A percentile compares a stretch with the other conserved stretches of the same genome.
Evolutionary conservation across 2,329 filamentous ascomycete species (phyloP).

Genomic region (Neonectria neomacrospora): DNA sequence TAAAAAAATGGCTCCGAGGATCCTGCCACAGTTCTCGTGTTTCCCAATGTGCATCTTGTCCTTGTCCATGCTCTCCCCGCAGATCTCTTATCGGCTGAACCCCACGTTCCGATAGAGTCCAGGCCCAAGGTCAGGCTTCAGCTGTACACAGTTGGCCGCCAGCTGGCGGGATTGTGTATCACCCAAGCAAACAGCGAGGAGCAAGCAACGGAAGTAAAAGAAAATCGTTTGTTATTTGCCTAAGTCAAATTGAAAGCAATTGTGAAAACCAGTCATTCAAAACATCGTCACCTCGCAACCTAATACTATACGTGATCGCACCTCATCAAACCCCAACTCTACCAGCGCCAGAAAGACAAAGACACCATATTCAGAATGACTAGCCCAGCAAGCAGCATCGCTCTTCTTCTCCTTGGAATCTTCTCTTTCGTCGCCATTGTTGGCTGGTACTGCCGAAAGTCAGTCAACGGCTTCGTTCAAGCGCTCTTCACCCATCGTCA

Average conservation of each 20-base stretch:
- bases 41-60: neutral
- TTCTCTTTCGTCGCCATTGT: conserved; percentile 45
- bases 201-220: neutral
- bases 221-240: neutral
- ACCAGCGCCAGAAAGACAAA: neutral
- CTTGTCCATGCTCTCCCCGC: conserved; percentile 30
- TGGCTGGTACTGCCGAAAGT: conserved; percentile 45
- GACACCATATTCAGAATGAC: conserved; percentile 36
- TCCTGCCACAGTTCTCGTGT: neutral
- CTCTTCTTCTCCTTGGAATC: conserved; percentile 48
- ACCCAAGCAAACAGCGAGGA: conserved; percentile 5
- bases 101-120: conserved; percentile 37
- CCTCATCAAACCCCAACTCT: neutral
- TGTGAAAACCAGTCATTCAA: neutral
- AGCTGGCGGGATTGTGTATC: conserved; percentile 13
- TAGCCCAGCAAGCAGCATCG: conserved; percentile 46
- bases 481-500: conserved; percentile 40
- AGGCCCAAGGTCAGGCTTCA: neutral
- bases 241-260: neutral
- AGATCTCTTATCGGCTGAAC: conserved; percentile 34
- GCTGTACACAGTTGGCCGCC: conserved; percentile 8
- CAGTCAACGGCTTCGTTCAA: conserved; percentile 46
- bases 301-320: neutral
- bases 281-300: neutral
- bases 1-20: conserved; percentile 8